Evolutionary conservation across 2,329 filamentous ascomycete species (phyloP), one percentile per base, ranked within the genome.

Genomic region (Botrytis paeoniae): DNA sequence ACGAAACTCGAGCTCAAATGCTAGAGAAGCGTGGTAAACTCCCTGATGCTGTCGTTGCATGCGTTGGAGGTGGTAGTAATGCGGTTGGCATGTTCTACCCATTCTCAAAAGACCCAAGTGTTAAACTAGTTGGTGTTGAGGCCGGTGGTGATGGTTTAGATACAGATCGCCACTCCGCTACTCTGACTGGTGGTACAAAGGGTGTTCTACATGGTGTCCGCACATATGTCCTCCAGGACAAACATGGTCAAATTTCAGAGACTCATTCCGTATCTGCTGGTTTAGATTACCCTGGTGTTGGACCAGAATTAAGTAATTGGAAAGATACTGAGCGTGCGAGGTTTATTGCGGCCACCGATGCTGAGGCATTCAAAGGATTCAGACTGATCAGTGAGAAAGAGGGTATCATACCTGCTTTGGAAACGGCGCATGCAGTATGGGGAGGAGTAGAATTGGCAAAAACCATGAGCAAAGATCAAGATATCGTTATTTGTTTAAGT

Each of bases 21-120:
- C 85, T 89, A 75, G 90, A 92, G 81, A 90, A 93, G 82, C 90
- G 91, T 65, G 93, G 94, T 77, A 95, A 96, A 84, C 89, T 99
- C 2, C 96, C 96, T 6, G 96, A 99, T 78, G 96, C 95, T 0
- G 95, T 99, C 35, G 94, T 99, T 25, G 96, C 96, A 16, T 99
- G 96, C 80, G 96, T 99, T 20, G 96, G 96, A 72, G 96, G 96
- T 77, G 96, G 96, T 74, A 95, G 91, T 82, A 99, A 99, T 81
- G 96, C 96, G 3, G 91, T 92, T 5, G 96, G 96, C 84, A 99
- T 98, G 95, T 99, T 99, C 86, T 97, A 95, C 83, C 96, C 96
- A 70, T 99, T 99, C 85, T 88, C 92, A 75, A 90, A 94, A 60
- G 95, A 99, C 79, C 87, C 88, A 0, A 91, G 87, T 74, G 96